Conservation (phyloP, 2,329 filamentous ascomycete species). For the Pseudofabraea citricarpa region DNA sequence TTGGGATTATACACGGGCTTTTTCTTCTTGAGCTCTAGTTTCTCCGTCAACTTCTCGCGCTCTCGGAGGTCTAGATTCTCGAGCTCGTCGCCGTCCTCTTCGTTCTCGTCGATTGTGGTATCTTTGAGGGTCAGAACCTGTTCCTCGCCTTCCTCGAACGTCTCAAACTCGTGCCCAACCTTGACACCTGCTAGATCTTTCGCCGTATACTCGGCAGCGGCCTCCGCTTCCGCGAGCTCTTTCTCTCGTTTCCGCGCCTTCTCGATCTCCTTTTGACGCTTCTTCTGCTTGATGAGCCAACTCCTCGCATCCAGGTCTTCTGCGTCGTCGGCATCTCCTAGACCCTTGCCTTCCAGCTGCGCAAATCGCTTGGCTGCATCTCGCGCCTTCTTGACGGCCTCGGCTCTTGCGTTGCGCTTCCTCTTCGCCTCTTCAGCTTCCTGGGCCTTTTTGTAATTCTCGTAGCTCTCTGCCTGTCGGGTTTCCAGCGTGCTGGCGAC, state of each 20-base stretch:
- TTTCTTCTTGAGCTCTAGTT: constrained; percentile 83
- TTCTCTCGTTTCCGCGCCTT: constrained; percentile 67
- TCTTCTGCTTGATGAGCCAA: constrained; percentile 88
- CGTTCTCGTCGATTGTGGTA: constrained; percentile 74
- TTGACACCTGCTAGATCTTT: constrained; percentile 86
- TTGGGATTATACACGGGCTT: constrained; percentile 85
- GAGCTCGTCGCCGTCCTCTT: constrained; percentile 86
- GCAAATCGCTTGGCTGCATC: constrained; percentile 75
- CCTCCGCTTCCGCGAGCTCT: constrained; percentile 74
- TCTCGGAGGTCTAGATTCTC: constrained; percentile 72
- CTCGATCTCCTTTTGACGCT: constrained; percentile 86
- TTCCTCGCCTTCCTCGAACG: constrained; percentile 78
- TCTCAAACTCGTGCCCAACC: constrained; percentile 79
- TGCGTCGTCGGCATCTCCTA: constrained; percentile 70
- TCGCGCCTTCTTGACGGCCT: constrained; percentile 79
- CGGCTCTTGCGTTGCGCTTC: constrained; percentile 74
- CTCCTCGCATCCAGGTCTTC: constrained; percentile 71
- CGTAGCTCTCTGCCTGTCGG: constrained; percentile 65
- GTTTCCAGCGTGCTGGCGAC: constrained; percentile 79
- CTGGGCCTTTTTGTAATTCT: constrained; percentile 63
- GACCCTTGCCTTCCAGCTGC: constrained; percentile 73
- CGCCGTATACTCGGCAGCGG: constrained; percentile 70
- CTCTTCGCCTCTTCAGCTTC: constrained; percentile 73
- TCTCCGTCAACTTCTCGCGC: constrained; percentile 68
- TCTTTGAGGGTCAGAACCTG: constrained; percentile 96